Percentiles rank a stretch among this genome's conserved stretches.
Conservation (phyloP, 2,329 filamentous ascomycete genomes). For the Aureobasidium sp. region DNA sequence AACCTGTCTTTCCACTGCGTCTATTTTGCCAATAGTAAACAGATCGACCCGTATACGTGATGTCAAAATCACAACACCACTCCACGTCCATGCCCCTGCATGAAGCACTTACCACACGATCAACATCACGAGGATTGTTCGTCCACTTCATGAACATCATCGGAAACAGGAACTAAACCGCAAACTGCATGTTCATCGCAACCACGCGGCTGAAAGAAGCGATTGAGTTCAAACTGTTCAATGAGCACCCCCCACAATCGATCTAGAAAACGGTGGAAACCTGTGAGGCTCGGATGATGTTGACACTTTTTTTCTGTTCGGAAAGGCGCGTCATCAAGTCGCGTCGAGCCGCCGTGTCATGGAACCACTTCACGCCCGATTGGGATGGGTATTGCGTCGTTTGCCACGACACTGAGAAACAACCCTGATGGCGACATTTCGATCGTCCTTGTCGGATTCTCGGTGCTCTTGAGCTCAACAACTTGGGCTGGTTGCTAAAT, state of each 20-base stretch:
- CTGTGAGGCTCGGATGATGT: background rate
- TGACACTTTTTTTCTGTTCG: background rate
- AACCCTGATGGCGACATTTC: background rate
- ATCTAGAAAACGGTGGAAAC: background rate
- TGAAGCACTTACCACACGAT: conserved; percentile 1
- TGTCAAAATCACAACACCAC: background rate
- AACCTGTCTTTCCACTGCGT: background rate
- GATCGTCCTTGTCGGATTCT: background rate
- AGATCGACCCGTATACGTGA: background rate
- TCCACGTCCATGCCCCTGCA: background rate
- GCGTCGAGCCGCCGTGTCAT: background rate
- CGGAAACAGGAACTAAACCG: background rate
- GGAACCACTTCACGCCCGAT: conserved; percentile 2
- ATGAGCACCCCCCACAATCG: background rate
- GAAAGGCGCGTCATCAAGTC: background rate
- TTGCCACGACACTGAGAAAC: background rate
- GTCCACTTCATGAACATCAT: background rate
- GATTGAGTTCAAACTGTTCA: background rate
- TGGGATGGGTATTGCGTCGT: background rate
- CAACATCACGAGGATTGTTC: background rate
- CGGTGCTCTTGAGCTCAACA: too few relatives aligned
- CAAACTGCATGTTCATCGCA: background rate
- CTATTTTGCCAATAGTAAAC: background rate
- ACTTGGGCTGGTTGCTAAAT: too few relatives aligned
- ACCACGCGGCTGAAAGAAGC: background rate